A percentile compares a stretch with the other conserved stretches of the same genome.
Evolutionary conservation across 78 protist species (phyloP).

Genomic region (Dictyostelium purpureum): DNA sequence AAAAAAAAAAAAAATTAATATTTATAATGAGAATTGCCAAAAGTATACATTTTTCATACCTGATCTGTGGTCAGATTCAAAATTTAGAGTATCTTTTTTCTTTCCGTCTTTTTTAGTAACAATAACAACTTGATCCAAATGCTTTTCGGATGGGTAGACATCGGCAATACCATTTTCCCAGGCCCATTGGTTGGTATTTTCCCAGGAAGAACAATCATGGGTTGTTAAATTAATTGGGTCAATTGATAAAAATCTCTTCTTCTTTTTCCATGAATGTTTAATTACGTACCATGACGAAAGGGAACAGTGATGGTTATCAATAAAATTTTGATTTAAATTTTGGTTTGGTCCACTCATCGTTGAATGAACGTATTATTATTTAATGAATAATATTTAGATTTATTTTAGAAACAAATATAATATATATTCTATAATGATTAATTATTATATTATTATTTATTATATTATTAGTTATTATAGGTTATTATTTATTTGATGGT

Average conservation of each 20-base stretch:
- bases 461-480: too few relatives aligned
- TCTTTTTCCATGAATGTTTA: constrained; percentile 74
- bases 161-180: constrained; percentile 73
- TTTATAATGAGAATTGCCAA: not conserved
- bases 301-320: constrained; percentile 66
- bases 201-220: constrained; percentile 50
- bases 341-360: too few relatives aligned
- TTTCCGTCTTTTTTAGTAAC: constrained; percentile 52
- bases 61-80: constrained; percentile 47
- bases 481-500: too few relatives aligned
- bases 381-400: too few relatives aligned
- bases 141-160: constrained; percentile 42
- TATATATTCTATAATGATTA: too few relatives aligned
- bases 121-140: constrained; percentile 21
- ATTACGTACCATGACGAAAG: constrained; percentile 55
- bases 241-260: constrained; percentile 67
- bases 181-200: constrained; percentile 64
- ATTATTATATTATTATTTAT: too few relatives aligned
- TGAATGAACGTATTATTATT: too few relatives aligned
- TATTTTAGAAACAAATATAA: too few relatives aligned
- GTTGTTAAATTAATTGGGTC: constrained; percentile 64
- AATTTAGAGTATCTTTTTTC: constrained; percentile 59
- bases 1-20: not conserved
- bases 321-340: too few relatives aligned
- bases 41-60: constrained; percentile 11